A percentile compares a stretch with the other conserved stretches of the same genome.
These are phyloP conservation scores for Aspergillus novoparasiticus DNA, from an alignment of 2,329 filamentous ascomycete species.

Conservation along the genomic window DNA sequence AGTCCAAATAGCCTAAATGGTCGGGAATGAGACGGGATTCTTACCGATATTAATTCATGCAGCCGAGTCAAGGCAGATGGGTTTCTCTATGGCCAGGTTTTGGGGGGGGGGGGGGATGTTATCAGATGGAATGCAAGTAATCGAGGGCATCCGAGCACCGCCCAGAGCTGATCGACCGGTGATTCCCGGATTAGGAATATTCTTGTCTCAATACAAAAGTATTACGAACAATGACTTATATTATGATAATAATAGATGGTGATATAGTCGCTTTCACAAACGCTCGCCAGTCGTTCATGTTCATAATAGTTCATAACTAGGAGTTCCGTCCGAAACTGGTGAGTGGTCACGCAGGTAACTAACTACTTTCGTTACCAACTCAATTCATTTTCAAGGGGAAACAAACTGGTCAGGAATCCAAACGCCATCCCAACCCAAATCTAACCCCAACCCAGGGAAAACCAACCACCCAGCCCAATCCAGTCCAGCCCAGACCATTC, in stretches of 20 bases:
- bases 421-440: neutral
- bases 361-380: too few relatives aligned
- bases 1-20: neutral
- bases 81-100: neutral
- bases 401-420: neutral
- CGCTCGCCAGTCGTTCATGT: too few relatives aligned
- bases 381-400: too few relatives aligned
- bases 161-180: neutral
- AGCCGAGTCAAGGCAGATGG: neutral
- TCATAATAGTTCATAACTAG: too few relatives aligned
- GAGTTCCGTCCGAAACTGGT: too few relatives aligned
- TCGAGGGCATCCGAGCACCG: neutral
- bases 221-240: too few relatives aligned
- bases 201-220: too few relatives aligned
- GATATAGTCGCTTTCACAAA: too few relatives aligned
- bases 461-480: neutral
- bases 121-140: conserved; percentile 2
- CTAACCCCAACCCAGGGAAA: neutral
- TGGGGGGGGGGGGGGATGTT: neutral
- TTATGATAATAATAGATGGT: too few relatives aligned
- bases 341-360: too few relatives aligned
- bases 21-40: neutral
- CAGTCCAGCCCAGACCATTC: neutral
- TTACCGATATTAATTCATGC: neutral
- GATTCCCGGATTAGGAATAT: neutral